phyloP scores from a whole-genome alignment of 805 yeast genomes.

The Maudiozyma turicensis region DNA sequence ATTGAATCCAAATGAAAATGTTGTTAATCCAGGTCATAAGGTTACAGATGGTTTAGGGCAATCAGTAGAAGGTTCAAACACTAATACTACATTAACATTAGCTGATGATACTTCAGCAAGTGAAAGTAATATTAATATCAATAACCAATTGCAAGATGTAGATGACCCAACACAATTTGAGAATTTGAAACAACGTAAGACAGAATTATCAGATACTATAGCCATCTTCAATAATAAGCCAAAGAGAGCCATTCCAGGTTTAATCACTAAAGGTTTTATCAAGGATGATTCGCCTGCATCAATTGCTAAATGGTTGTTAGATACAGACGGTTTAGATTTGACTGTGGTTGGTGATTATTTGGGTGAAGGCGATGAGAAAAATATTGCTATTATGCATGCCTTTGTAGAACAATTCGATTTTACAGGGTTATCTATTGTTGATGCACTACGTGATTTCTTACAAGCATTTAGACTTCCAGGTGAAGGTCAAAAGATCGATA shows the following conservation, averaged over 20 bases:
- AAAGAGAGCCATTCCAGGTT: constrained; percentile 59
- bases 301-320: constrained; percentile 66
- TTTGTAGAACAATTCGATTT: constrained; percentile 87
- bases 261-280: constrained; percentile 58
- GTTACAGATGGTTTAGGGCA: constrained; percentile 2
- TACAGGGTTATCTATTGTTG: constrained; percentile 57
- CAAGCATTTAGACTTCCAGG: constrained; percentile 94
- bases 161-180: constrained; percentile 85
- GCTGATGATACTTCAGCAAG: constrained; percentile 8
- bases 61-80: constrained; percentile 18
- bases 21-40: background rate
- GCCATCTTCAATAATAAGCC: constrained; percentile 78
- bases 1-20: constrained; percentile 21
- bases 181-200: constrained; percentile 70
- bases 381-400: constrained; percentile 81
- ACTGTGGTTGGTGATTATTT: constrained; percentile 80
- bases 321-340: constrained; percentile 72
- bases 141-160: constrained; percentile 27
- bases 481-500: constrained; percentile 94
- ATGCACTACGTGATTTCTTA: constrained; percentile 72
- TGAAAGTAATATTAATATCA: constrained; percentile 8
- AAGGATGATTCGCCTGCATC: constrained; percentile 48
- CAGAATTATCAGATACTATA: constrained; percentile 67
- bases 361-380: constrained; percentile 77
- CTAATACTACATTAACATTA: constrained; percentile 7